Base-by-base conservation (phyloP, 176 grass and related monocot genomes). In the Rhynchospora pubera region DNA sequence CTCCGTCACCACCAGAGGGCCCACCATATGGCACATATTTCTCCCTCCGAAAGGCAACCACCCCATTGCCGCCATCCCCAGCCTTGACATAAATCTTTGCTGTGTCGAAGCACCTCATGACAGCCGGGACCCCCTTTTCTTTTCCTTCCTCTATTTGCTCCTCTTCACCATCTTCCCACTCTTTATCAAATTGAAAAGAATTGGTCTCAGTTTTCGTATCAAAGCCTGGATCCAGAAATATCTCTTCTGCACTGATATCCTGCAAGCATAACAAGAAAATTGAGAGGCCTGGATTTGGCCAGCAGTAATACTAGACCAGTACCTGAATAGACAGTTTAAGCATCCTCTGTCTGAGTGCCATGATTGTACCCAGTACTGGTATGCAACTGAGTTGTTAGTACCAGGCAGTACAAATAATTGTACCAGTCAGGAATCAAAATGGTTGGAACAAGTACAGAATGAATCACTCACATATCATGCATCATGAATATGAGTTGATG, bases 81-180 rank as follows among this genome's bases (percentile, higher is more conserved):
- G 90, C 92, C 85, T 91, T 94, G 62, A 90, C 87, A 87, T 87
- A 98, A 91, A 98, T 91, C 79, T 91, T 98, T 8, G 95, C 90
- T 9, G 83, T 91, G 83, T 98, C 95, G 23, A 98, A 98, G 88
- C 90, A 98, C 13, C 95, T 91, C 95, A 98, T 98, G 79, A 98
- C 92, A 9, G 95, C 92, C 7, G 95, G 95, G n/a, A 98, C 91
- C 18, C 92, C 92, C 67, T 98, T 98, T 71, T 90, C 95, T 84
- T 98, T 98, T 81, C 57, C 78, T 24, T 91, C 92, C 1, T 50
- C 90, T 2, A 74, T 85, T 56, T 43, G 86, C 5, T 47, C 86
- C 2, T 78, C 84, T 64, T 23, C 71, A 43, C 83, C 78, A 56
- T 60, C 71, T 28, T 69, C 42, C 45, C 70, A 75, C 7, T 82